Percentiles rank a stretch among this genome's conserved stretches.
Evolutionary conservation across 2,329 filamentous ascomycete genomes (phyloP).

Genomic region (Paecilomyces variotii): DNA sequence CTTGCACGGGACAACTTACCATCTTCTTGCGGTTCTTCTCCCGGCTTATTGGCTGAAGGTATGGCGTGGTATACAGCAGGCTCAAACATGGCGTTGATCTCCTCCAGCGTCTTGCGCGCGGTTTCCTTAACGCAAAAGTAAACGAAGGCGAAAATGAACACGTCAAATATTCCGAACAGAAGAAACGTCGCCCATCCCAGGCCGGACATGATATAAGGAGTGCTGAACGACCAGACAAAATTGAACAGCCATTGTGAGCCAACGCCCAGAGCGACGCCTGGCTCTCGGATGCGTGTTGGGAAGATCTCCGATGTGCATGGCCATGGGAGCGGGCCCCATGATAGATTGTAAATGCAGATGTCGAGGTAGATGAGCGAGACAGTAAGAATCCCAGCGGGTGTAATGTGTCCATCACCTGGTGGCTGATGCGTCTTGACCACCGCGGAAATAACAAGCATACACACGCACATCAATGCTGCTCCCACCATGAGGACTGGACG

Average conservation of each 20-base stretch:
- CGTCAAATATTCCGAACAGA: conserved; percentile 36
- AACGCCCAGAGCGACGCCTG: conserved; percentile 31
- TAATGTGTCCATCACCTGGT: conserved; percentile 29
- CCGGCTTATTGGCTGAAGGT: background rate
- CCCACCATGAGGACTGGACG: conserved; percentile 45
- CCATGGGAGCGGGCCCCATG: conserved; percentile 34
- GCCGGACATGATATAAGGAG: conserved; percentile 36
- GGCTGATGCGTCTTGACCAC: conserved; percentile 37
- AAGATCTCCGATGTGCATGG: conserved; percentile 33
- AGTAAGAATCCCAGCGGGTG: conserved; percentile 42
- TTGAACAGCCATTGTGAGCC: conserved; percentile 35
- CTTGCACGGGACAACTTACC: background rate
- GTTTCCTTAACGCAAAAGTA: conserved; percentile 50
- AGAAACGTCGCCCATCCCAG: conserved; percentile 42
- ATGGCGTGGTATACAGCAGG: conserved; percentile 1
- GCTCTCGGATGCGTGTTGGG: conserved; percentile 30
- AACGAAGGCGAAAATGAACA: conserved; percentile 43
- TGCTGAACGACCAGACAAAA: conserved; percentile 34
- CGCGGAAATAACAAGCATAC: conserved; percentile 41
- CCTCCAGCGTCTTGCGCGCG: conserved; percentile 45
- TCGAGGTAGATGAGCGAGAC: conserved; percentile 49
- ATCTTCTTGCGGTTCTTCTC: background rate
- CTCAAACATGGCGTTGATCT: conserved; percentile 51
- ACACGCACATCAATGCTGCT: conserved; percentile 35
- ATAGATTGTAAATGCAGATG: conserved; percentile 40